Evolutionary conservation across 805 yeast species (phyloP).

Genomic region (Candida sakaeoensis): DNA sequence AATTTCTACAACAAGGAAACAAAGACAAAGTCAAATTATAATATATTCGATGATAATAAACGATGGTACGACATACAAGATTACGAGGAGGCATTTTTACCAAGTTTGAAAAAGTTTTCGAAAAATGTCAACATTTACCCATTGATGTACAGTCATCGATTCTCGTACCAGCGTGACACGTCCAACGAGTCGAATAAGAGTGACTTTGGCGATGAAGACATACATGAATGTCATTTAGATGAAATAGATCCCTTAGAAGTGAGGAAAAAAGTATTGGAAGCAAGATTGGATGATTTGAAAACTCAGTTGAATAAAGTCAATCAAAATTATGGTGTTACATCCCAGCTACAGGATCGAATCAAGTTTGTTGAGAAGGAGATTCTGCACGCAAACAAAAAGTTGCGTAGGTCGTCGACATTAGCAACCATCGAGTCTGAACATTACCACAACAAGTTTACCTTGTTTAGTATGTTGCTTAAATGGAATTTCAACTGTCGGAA

Average conservation of each 20-base stretch:
- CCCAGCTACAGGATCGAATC: conserved; percentile 16
- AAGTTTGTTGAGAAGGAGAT: conserved; percentile 19
- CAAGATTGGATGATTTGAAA: conserved; percentile 25
- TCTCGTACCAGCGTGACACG: conserved; percentile 63
- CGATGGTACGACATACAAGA: conserved; percentile 64
- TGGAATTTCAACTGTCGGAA: conserved; percentile 40
- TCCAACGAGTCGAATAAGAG: conserved; percentile 43
- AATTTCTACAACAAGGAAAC: conserved; percentile 18
- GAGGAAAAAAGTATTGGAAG: conserved; percentile 22
- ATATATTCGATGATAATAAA: conserved; percentile 50
- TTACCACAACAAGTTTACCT: conserved; percentile 37
- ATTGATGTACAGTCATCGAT: conserved; percentile 61
- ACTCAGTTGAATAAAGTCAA: conserved; percentile 13
- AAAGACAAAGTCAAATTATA: conserved; percentile 15
- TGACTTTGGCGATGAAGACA: conserved; percentile 20
- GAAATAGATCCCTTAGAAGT: conserved; percentile 25
- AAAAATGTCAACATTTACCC: conserved; percentile 54
- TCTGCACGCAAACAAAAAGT: conserved; percentile 4
- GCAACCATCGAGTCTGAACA: conserved; percentile 10
- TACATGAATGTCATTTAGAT: conserved; percentile 28
- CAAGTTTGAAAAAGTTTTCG: conserved; percentile 30
- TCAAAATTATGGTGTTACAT: conserved; percentile 5
- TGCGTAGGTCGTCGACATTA: not conserved
- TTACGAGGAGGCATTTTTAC: conserved; percentile 52
- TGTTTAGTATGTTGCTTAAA: conserved; percentile 37